Conservation (phyloP, 306 rosid species). For the Quercus mongolica region DNA sequence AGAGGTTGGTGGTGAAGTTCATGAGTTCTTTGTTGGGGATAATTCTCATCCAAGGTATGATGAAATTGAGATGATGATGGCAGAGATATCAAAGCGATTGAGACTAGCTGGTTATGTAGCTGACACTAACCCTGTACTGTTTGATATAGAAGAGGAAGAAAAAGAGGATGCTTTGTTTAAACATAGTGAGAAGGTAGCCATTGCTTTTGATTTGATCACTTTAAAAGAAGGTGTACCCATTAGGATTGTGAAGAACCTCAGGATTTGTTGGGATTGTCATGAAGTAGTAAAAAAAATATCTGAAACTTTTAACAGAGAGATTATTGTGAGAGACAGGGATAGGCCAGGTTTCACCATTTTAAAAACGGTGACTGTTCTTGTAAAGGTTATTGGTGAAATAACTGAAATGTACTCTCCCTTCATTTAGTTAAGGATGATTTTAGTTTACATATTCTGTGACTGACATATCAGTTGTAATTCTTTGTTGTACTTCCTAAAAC, state of each 20-base stretch:
- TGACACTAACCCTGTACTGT: conserved; percentile 44
- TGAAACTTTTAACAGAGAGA: conserved; percentile 34
- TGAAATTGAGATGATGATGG: conserved; percentile 47
- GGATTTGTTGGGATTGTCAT: conserved; percentile 55
- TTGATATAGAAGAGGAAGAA: conserved; percentile 63
- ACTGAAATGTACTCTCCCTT: neutral
- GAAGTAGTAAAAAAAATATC: conserved; percentile 52
- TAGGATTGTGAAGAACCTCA: conserved; percentile 45
- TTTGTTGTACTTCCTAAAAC: neutral
- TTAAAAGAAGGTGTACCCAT: conserved; percentile 31
- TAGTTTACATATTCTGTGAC: no score
- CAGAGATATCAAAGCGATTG: conserved; percentile 44
- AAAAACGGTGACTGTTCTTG: conserved; percentile 52
- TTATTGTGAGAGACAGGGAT: conserved; percentile 44
- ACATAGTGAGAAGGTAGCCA: conserved; percentile 57
- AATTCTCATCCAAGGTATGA: conserved; percentile 46
- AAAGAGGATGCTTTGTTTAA: conserved; percentile 51
- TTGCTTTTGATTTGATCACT: conserved; percentile 58
- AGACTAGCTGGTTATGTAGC: conserved; percentile 46
- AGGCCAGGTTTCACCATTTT: conserved; percentile 51
- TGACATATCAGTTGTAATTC: neutral
- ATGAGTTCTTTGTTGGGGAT: conserved; percentile 62
- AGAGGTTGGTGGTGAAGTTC: conserved; percentile 60
- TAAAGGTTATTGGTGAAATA: conserved; percentile 45
- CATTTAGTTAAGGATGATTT: neutral